A percentile compares a stretch with the other conserved stretches of the same genome.
Conservation (phyloP, 2,329 filamentous ascomycete genomes). For the Hymenoscyphus albidus region DNA sequence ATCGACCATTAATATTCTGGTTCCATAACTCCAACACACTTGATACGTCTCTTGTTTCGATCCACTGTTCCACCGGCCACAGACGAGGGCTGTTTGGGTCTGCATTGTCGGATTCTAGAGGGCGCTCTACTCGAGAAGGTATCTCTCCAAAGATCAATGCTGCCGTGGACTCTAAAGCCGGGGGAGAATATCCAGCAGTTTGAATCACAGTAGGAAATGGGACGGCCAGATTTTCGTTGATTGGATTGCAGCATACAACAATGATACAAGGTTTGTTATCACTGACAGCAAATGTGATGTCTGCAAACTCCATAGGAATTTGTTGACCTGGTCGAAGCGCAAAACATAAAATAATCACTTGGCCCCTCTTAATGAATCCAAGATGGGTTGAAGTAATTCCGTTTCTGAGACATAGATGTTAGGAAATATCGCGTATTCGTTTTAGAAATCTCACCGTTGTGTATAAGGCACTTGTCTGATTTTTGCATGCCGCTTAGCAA, state of each 20-base stretch:
- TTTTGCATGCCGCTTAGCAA: constrained; percentile 56
- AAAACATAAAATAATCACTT: constrained; percentile 47
- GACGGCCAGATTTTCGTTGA: constrained; percentile 38
- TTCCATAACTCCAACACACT: constrained; percentile 30
- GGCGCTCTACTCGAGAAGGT: constrained; percentile 1
- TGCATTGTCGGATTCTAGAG: neutral
- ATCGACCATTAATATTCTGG: constrained; percentile 35
- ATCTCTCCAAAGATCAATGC: constrained; percentile 47
- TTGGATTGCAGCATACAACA: constrained; percentile 47
- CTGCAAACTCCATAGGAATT: constrained; percentile 50
- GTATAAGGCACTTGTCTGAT: constrained; percentile 72
- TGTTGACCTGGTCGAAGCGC: constrained; percentile 41
- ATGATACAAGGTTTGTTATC: constrained; percentile 50
- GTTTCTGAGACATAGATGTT: constrained; percentile 19
- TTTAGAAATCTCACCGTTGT: constrained; percentile 38
- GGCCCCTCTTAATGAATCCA: constrained; percentile 33
- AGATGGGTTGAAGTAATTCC: constrained; percentile 47
- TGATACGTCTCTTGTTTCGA: constrained; percentile 29
- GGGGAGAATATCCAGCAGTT: constrained; percentile 45
- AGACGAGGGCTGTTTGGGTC: constrained; percentile 17
- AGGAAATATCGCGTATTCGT: constrained; percentile 3
- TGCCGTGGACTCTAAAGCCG: constrained; percentile 48
- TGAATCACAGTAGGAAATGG: constrained; percentile 51
- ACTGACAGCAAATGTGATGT: constrained; percentile 38
- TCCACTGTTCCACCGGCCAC: constrained; percentile 34